phyloP scores from a whole-genome alignment of 352 stramenopile genomes.

The Pythium utonaiense region DNA sequence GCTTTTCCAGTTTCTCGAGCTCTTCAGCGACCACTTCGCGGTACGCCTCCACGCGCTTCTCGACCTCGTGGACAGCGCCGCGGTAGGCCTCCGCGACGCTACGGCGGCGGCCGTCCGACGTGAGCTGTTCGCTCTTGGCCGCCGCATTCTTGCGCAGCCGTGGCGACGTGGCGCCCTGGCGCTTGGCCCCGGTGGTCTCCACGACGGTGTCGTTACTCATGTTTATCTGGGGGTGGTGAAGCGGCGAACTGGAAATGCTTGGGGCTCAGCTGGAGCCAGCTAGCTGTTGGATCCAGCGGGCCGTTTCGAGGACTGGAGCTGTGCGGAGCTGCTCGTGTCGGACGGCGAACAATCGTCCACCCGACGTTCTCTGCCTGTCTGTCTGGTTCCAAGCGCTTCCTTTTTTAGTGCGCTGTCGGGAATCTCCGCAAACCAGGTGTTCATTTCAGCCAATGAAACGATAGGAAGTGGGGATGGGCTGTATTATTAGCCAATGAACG shows the following conservation, averaged over 20 bases:
- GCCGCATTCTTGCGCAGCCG: constrained; percentile 13
- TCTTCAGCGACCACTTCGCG: constrained; percentile 51
- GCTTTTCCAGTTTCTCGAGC: constrained; percentile 51
- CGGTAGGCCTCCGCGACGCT: constrained; percentile 11
- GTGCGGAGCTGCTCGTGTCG: background rate
- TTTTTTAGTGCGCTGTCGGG: constrained; percentile 2
- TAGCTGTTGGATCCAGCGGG: constrained; percentile 1
- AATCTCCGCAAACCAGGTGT: background rate
- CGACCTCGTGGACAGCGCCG: constrained; percentile 7
- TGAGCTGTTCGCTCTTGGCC: constrained; percentile 1
- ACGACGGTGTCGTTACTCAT: background rate
- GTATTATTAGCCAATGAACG: constrained; percentile 6
- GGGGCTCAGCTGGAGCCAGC: too few relatives aligned
- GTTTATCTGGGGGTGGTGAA: background rate
- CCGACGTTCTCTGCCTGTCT: constrained; percentile 2
- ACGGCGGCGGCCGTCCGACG: background rate
- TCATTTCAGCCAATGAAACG: background rate
- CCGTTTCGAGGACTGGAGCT: background rate
- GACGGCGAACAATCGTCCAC: constrained; percentile 2
- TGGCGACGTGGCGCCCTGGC: constrained; percentile 1
- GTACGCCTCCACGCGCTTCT: constrained; percentile 48
- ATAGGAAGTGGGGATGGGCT: background rate
- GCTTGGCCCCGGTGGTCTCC: background rate
- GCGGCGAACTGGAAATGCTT: too few relatives aligned
- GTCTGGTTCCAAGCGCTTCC: constrained; percentile 1